Conservation (phyloP, 2,329 filamentous ascomycete species). For the Fusarium acutatum region DNA sequence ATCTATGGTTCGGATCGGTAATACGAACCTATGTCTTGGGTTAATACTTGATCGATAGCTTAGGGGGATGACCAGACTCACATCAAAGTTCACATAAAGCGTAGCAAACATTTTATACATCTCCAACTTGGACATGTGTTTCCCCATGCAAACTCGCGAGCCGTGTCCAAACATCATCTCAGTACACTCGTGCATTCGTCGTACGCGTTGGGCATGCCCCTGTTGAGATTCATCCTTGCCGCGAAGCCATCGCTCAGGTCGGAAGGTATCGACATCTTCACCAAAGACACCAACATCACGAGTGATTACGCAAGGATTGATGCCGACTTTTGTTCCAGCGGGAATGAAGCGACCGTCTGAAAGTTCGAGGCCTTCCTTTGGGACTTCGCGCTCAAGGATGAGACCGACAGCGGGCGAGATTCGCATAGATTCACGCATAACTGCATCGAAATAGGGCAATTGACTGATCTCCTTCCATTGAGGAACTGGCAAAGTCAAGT, state of each 20-base stretch:
- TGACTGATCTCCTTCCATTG: constrained; percentile 30
- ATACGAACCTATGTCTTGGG: neutral
- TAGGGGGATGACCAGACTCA: neutral
- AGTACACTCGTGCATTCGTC: constrained; percentile 25
- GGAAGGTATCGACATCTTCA: constrained; percentile 13
- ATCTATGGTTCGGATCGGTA: constrained; percentile 5
- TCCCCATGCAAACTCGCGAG: constrained; percentile 26
- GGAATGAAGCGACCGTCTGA: constrained; percentile 22
- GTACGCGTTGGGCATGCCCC: neutral
- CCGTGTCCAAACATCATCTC: constrained; percentile 33
- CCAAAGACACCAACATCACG: constrained; percentile 24
- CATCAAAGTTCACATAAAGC: constrained; percentile 23
- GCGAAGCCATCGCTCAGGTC: constrained; percentile 22
- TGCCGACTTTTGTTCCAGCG: constrained; percentile 11
- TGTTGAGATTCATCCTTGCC: constrained; percentile 2
- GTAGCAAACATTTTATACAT: constrained; percentile 34
- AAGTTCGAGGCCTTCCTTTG: constrained; percentile 8
- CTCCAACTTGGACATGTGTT: constrained; percentile 30
- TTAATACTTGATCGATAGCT: neutral
- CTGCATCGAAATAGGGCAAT: constrained; percentile 25
- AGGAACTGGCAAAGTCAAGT: constrained; percentile 8
- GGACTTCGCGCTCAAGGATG: constrained; percentile 25
- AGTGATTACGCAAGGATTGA: constrained; percentile 27
- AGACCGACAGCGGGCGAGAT: constrained; percentile 17
- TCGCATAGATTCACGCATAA: constrained; percentile 26